Conservation (phyloP, 371 early-diverging fungal species). For the Lichtheimia hyalospora region DNA sequence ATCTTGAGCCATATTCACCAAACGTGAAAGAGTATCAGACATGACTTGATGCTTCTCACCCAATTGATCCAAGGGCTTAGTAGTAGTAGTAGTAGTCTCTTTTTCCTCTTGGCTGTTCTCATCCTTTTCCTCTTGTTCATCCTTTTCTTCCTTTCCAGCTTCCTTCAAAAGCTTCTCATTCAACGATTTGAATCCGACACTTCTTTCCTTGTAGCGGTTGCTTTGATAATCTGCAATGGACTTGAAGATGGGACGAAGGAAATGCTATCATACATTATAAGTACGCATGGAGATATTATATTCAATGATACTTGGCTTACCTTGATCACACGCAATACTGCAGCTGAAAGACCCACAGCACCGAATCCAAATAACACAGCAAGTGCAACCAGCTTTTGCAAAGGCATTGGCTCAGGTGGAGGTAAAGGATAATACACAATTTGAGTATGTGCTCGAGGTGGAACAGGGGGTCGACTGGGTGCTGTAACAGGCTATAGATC, state of each 20-base stretch:
- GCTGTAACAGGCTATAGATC: constrained; percentile 5
- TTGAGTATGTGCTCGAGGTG: constrained; percentile 16
- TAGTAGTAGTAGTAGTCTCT: no score
- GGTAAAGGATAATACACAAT: constrained; percentile 34
- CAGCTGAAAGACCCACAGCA: constrained; percentile 41
- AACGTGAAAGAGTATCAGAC: constrained; percentile 1
- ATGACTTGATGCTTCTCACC: constrained; percentile 7
- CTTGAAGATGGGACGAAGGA: constrained; percentile 16
- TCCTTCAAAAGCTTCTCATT: constrained; percentile 8
- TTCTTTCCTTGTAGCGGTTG: constrained; percentile 16
- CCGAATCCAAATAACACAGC: constrained; percentile 41
- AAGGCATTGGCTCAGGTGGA: constrained; percentile 28
- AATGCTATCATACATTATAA: constrained; percentile 7
- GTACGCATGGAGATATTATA: not conserved
- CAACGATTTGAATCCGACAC: constrained; percentile 2
- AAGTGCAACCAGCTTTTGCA: constrained; percentile 33
- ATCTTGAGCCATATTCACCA: constrained; percentile 1
- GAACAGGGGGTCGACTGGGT: constrained; percentile 13
- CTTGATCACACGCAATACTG: constrained; percentile 35
- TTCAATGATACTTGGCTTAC: constrained; percentile 20
- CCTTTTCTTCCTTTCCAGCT: not conserved
- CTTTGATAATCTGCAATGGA: constrained; percentile 16
- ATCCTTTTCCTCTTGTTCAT: not conserved
- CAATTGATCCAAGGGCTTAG: not conserved
- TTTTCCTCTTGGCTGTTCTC: no score